These are phyloP conservation scores for Globisporangium barbulae DNA, from an alignment of 352 stramenopile species.

Conservation along the genomic window DNA sequence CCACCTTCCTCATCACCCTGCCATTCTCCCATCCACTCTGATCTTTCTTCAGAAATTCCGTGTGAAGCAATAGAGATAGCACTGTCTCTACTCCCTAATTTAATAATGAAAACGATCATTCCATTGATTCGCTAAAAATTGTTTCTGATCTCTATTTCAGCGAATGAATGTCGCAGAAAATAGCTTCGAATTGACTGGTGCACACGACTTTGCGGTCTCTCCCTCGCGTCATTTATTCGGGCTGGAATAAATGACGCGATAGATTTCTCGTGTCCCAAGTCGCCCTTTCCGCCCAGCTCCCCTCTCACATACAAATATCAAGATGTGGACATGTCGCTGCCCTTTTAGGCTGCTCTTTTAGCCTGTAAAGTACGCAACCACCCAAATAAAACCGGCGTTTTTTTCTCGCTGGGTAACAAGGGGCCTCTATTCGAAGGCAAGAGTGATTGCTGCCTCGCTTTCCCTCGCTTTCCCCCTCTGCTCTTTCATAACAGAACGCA, in stretches of 20 bases:
- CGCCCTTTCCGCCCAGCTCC: constrained; percentile 4
- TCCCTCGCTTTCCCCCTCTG: constrained; percentile 2
- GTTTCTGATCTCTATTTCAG: not conserved
- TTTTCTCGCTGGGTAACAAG: constrained; percentile 2
- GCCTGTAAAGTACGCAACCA: constrained; percentile 10
- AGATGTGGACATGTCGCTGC: constrained; percentile 7
- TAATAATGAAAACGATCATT: not conserved
- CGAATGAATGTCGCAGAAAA: not conserved
- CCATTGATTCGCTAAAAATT: constrained; percentile 9
- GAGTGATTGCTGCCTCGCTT: constrained; percentile 12
- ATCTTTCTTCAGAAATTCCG: constrained; percentile 9
- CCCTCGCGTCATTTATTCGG: constrained; percentile 3
- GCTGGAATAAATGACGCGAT: constrained; percentile 6
- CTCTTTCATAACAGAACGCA: constrained; percentile 25
- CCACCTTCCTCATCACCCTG: not conserved
- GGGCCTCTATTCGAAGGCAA: constrained; percentile 5
- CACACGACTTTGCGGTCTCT: constrained; percentile 7
- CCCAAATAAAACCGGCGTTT: constrained; percentile 7
- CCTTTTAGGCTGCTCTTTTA: not conserved
- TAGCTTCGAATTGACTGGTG: constrained; percentile 30
- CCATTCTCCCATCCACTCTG: not conserved
- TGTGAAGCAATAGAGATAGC: constrained; percentile 1
- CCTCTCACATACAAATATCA: not conserved
- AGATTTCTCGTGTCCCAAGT: not conserved
- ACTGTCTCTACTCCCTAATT: not conserved